These are phyloP conservation scores for Verticillium albo-atrum DNA, from an alignment of 2,329 filamentous ascomycete species.

Conservation along the genomic window DNA sequence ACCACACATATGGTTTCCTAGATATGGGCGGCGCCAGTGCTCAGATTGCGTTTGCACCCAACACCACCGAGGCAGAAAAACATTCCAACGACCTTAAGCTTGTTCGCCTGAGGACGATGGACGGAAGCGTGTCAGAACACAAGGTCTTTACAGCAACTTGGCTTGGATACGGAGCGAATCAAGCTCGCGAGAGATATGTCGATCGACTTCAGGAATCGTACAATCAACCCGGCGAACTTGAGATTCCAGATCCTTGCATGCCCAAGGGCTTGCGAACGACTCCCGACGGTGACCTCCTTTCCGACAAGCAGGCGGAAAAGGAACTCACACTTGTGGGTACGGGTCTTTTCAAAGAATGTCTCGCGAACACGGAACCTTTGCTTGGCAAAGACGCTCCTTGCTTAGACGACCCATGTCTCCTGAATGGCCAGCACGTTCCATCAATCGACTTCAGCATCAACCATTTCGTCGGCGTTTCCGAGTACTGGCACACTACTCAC, in stretches of 20 bases:
- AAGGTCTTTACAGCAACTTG: slow-evolving; percentile 93
- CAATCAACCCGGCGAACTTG: slow-evolving; percentile 49
- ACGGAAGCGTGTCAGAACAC: slow-evolving; percentile 75
- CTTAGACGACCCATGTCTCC: slow-evolving; percentile 74
- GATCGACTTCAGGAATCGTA: slow-evolving; percentile 67
- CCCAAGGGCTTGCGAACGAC: slow-evolving; percentile 72
- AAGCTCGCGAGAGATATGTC: slow-evolving; percentile 84
- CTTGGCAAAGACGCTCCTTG: slow-evolving; percentile 88
- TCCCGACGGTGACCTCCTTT: slow-evolving; percentile 58
- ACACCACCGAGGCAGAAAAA: slow-evolving; percentile 81
- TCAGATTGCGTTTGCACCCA: slow-evolving; percentile 96
- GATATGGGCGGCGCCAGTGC: slow-evolving; percentile 98
- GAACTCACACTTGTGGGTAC: slow-evolving; percentile 68
- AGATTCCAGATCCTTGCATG: slow-evolving; percentile 87
- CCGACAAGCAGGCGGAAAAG: slow-evolving; percentile 26
- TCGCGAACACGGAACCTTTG: slow-evolving; percentile 76
- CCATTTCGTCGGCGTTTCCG: slow-evolving; percentile 95
- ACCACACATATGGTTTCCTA: slow-evolving; percentile 94
- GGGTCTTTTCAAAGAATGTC: slow-evolving; percentile 80
- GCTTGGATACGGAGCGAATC: slow-evolving; percentile 95
- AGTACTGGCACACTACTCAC: slow-evolving; percentile 98
- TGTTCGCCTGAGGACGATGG: slow-evolving; percentile 76
- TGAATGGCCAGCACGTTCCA: slow-evolving; percentile 89
- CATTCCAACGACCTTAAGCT: slow-evolving; percentile 88
- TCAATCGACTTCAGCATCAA: slow-evolving; percentile 97